Evolutionary conservation across 305 asterid genomes (phyloP).

Genomic region (Rubia balearica): DNA sequence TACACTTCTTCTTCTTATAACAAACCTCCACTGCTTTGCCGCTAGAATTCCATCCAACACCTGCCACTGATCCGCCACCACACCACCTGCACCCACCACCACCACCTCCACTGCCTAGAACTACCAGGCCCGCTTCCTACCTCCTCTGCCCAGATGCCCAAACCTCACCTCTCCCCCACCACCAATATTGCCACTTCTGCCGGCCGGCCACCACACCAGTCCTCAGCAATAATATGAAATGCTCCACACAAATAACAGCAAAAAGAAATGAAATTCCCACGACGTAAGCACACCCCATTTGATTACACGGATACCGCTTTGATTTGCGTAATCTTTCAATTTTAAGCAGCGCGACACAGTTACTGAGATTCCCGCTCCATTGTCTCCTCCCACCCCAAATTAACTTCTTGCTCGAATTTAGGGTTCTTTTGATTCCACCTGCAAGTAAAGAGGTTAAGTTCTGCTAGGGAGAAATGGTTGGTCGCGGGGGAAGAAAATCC

Average conservation of each 20-base stretch:
- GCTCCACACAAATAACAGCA: not conserved
- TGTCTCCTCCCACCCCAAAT: not conserved
- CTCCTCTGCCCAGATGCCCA: too few relatives aligned
- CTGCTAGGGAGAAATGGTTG: slow-evolving; percentile 31
- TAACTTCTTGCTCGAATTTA: not conserved
- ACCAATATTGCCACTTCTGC: too few relatives aligned
- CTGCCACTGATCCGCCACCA: too few relatives aligned
- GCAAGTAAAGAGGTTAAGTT: too few relatives aligned
- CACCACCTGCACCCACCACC: too few relatives aligned
- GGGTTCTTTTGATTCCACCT: not conserved
- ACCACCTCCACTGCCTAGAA: too few relatives aligned
- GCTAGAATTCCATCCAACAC: too few relatives aligned
- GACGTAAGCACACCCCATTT: slow-evolving; percentile 8
- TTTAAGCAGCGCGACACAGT: slow-evolving; percentile 1
- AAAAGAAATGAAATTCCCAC: not conserved
- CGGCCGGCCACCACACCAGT: not conserved
- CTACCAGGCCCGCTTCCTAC: too few relatives aligned
- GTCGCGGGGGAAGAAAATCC: slow-evolving; percentile 39
- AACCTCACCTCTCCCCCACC: too few relatives aligned
- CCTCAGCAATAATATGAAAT: not conserved
- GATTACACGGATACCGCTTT: not conserved
- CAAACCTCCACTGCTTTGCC: too few relatives aligned
- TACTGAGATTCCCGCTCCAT: slow-evolving; percentile 11
- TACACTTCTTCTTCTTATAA: too few relatives aligned
- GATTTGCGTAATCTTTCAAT: not conserved